Percentiles rank a stretch among this genome's conserved stretches.
Conservation (phyloP, 108 stramenopile species). For the Fragilariopsis cylindrus region DNA sequence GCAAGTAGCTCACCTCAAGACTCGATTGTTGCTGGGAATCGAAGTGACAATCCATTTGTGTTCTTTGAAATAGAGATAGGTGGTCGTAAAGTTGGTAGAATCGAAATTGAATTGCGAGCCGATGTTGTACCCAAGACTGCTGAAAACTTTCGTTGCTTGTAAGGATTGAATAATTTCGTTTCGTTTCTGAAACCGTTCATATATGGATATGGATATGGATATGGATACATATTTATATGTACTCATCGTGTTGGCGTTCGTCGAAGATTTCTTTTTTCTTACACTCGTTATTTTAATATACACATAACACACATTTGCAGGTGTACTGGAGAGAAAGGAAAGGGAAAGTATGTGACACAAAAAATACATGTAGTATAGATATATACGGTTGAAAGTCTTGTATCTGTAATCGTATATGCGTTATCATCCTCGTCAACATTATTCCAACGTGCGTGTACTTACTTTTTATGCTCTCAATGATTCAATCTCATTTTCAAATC, state of each 20-base stretch:
- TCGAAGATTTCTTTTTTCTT: neutral
- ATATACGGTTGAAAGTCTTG: no score
- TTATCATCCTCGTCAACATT: slow-evolving; percentile 2
- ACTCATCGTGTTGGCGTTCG: neutral
- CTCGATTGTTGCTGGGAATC: slow-evolving; percentile 8
- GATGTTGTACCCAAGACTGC: slow-evolving; percentile 89
- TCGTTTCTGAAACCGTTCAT: slow-evolving; percentile 5
- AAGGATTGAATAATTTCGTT: neutral
- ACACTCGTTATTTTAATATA: neutral
- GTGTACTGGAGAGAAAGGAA: slow-evolving; percentile 73
- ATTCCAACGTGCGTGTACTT: neutral
- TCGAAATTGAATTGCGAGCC: slow-evolving; percentile 84
- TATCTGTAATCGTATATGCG: neutral
- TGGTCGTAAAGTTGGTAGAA: slow-evolving; percentile 69
- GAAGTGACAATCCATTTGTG: slow-evolving; percentile 80
- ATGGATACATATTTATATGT: neutral
- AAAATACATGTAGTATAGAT: no score
- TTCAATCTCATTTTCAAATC: neutral
- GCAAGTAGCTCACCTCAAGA: slow-evolving; percentile 22
- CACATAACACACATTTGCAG: neutral
- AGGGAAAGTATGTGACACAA: slow-evolving; percentile 20
- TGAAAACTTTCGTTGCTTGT: slow-evolving; percentile 83
- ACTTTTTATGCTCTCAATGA: neutral
- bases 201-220: neutral
- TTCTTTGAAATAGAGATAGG: slow-evolving; percentile 97